phyloP scores from a whole-genome alignment of 2,329 filamentous ascomycete species.

The Coleophoma cylindrospora region DNA sequence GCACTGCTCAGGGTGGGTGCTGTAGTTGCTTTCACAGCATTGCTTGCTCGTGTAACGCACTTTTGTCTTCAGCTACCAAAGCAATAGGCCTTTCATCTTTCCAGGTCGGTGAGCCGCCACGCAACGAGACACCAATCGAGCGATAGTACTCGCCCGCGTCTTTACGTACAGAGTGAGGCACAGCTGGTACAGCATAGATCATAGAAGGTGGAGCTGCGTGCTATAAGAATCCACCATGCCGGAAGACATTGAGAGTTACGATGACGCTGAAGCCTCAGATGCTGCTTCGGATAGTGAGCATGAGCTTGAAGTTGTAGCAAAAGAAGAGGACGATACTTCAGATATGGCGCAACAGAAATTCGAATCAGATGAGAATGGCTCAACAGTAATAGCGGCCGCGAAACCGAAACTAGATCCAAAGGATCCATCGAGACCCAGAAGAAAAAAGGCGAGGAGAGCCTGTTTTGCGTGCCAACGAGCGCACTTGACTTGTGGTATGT shows the following conservation, averaged over 20 bases:
- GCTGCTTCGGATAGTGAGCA: constrained; percentile 27
- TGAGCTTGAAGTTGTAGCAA: constrained; percentile 21
- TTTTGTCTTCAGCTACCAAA: not conserved
- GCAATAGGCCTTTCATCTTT: not conserved
- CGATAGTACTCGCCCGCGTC: too few relatives aligned
- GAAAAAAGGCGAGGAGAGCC: constrained; percentile 93
- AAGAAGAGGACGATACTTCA: constrained; percentile 25
- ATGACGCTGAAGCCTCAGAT: constrained; percentile 28
- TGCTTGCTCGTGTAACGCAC: not conserved
- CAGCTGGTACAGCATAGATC: not conserved
- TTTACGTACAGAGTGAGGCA: constrained; percentile 5
- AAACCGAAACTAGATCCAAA: constrained; percentile 73
- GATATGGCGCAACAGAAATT: constrained; percentile 27
- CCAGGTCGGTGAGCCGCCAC: too few relatives aligned
- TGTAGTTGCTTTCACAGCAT: not conserved
- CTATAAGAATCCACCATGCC: constrained; percentile 20
- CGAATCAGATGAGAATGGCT: constrained; percentile 25
- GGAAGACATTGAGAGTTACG: constrained; percentile 26
- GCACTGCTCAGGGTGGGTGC: not conserved
- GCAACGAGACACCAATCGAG: too few relatives aligned
- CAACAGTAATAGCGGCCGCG: constrained; percentile 38
- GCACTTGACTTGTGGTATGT: constrained; percentile 96
- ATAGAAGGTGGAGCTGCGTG: too few relatives aligned
- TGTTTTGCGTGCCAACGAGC: constrained; percentile 97
- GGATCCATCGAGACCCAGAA: constrained; percentile 80